Conservation (phyloP, 345 rosid genomes). For the Salix purpurea region DNA sequence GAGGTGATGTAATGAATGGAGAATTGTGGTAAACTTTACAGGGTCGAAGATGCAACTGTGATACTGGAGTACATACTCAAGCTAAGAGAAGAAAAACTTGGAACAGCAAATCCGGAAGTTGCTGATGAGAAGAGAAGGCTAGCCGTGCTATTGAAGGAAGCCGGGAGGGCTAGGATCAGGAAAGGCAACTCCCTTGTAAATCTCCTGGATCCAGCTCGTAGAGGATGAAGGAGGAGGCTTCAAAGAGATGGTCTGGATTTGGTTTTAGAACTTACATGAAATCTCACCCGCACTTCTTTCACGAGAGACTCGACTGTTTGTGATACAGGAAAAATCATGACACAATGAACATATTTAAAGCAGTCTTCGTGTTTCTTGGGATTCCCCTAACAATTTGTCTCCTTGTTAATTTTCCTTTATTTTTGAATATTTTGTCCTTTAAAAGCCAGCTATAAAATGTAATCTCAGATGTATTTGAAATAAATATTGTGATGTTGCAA, state of each 20-base stretch:
- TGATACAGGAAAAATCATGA: neutral
- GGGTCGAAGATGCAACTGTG: conserved; percentile 37
- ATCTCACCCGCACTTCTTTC: neutral
- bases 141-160: conserved; percentile 38
- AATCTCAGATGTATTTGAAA: neutral
- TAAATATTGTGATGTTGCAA: neutral
- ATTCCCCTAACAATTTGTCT: neutral
- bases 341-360: neutral
- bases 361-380: neutral
- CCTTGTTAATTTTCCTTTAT: neutral
- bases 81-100: conserved; percentile 33
- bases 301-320: neutral
- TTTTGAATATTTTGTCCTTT: neutral
- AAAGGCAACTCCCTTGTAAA: conserved; percentile 21
- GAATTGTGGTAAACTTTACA: neutral
- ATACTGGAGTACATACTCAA: conserved; percentile 28
- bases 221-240: neutral
- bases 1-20: neutral
- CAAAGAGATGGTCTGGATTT: conserved; percentile 7
- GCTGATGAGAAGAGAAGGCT: conserved; percentile 36
- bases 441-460: neutral
- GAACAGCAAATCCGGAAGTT: conserved; percentile 34
- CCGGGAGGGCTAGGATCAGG: conserved; percentile 26
- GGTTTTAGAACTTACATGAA: neutral
- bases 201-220: conserved; percentile 16